Percentiles rank a stretch among this genome's conserved stretches.
Conservation (phyloP, 1,284 basidiomycete genomes). For the Leucoagaricus sp. region DNA sequence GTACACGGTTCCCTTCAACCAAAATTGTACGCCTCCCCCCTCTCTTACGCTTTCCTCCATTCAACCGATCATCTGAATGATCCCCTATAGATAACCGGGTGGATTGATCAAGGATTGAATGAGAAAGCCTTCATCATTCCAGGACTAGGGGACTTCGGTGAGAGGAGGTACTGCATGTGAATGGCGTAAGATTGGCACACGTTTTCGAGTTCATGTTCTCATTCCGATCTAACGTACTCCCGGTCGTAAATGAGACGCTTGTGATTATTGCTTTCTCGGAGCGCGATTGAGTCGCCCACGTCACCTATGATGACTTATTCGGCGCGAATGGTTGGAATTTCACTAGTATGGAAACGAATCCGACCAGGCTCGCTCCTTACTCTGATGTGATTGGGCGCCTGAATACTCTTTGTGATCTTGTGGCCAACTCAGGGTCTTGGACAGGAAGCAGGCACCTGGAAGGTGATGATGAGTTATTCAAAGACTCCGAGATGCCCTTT, state of each 20-base stretch:
- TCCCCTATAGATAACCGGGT: constrained; percentile 78
- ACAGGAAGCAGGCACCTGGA: not conserved
- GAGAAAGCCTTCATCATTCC: constrained; percentile 89
- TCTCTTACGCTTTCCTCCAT: not conserved
- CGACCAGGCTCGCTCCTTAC: too few relatives aligned
- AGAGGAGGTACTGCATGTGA: constrained; percentile 59
- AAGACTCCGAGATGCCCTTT: constrained; percentile 1
- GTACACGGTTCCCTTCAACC: constrained; percentile 76
- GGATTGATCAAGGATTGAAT: constrained; percentile 96
- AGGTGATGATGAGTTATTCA: not conserved
- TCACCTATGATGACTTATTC: too few relatives aligned
- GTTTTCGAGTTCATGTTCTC: too few relatives aligned
- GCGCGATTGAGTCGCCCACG: too few relatives aligned
- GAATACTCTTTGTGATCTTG: too few relatives aligned
- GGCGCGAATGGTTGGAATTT: too few relatives aligned
- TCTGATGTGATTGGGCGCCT: too few relatives aligned
- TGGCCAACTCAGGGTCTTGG: too few relatives aligned
- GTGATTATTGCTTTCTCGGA: too few relatives aligned
- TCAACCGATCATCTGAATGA: not conserved
- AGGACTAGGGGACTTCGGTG: constrained; percentile 91
- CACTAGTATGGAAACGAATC: too few relatives aligned
- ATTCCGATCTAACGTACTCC: too few relatives aligned
- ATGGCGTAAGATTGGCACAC: not conserved
- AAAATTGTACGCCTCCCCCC: constrained; percentile 72
- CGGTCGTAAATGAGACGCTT: too few relatives aligned